These are phyloP conservation scores for Verticillium tricorpus DNA, from an alignment of 2,329 filamentous ascomycete genomes.

Conservation along the genomic window DNA sequence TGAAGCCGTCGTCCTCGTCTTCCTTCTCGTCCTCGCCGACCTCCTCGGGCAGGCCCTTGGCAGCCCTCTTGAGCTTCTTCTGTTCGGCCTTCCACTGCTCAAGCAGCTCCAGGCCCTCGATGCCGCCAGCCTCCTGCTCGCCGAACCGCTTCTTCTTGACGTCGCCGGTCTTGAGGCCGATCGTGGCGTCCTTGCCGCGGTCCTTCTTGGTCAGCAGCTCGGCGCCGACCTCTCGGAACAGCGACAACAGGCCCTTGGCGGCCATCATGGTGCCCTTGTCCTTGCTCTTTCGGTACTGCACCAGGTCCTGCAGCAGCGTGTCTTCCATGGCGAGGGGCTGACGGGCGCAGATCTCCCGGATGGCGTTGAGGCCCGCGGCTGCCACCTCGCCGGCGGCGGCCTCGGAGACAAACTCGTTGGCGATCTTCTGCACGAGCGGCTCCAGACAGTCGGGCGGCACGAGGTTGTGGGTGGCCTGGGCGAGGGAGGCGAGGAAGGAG, in stretches of 20 bases:
- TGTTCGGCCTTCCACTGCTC: conserved; percentile 94
- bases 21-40: conserved; percentile 57
- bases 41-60: conserved; percentile 62
- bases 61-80: conserved; percentile 65
- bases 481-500: conserved; percentile 85
- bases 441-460: conserved; percentile 92
- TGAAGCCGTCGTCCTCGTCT: conserved; percentile 54
- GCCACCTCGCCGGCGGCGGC: conserved; percentile 87
- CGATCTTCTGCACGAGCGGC: conserved; percentile 88
- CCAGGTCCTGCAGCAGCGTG: conserved; percentile 89
- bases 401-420: conserved; percentile 97
- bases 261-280: conserved; percentile 99
- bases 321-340: conserved; percentile 97
- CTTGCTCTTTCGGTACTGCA: conserved; percentile 94
- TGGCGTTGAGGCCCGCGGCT: conserved; percentile 87
- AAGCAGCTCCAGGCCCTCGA: conserved; percentile 87
- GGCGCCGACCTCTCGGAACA: conserved; percentile 88
- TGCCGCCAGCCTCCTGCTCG: conserved; percentile 72
- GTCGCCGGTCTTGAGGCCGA: conserved; percentile 73
- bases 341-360: conserved; percentile 86
- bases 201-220: conserved; percentile 87
- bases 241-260: conserved; percentile 80
- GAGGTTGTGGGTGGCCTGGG: conserved; percentile 84
- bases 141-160: conserved; percentile 75
- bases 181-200: conserved; percentile 84